phyloP scores from a whole-genome alignment of 1,139 yeast species.

The Candida sojae region DNA sequence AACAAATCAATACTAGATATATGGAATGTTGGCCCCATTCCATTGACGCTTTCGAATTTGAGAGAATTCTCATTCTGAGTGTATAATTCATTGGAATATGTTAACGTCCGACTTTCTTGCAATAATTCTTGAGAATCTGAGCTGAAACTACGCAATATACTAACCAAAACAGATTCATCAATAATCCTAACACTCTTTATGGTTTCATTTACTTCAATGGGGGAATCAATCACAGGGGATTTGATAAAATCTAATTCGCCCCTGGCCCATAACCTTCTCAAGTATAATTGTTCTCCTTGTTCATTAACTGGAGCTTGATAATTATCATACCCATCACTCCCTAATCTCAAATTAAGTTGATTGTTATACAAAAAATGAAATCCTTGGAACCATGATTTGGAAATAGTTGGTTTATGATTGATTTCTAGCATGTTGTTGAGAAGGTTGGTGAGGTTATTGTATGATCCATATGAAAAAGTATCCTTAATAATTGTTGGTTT shows the following conservation, averaged over 20 bases:
- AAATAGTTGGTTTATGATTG: slow-evolving; percentile 1
- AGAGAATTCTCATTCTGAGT: slow-evolving; percentile 4
- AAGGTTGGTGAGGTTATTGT: slow-evolving; percentile 18
- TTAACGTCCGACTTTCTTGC: slow-evolving; percentile 33
- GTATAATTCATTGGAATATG: slow-evolving; percentile 36
- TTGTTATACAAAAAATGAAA: slow-evolving; percentile 66
- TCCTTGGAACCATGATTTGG: slow-evolving; percentile 34
- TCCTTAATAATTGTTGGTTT: slow-evolving; percentile 21
- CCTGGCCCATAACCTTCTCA: slow-evolving; percentile 79
- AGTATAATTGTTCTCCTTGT: slow-evolving; percentile 33
- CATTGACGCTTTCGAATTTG: not conserved
- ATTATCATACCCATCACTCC: slow-evolving; percentile 79
- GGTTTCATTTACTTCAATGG: slow-evolving; percentile 43
- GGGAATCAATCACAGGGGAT: slow-evolving; percentile 8
- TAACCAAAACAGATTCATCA: slow-evolving; percentile 42
- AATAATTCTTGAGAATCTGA: slow-evolving; percentile 16
- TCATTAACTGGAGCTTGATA: slow-evolving; percentile 65
- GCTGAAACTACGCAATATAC: slow-evolving; percentile 40
- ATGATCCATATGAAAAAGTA: slow-evolving; percentile 19
- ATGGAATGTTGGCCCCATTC: not conserved
- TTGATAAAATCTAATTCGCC: slow-evolving; percentile 56
- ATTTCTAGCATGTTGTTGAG: slow-evolving; percentile 18
- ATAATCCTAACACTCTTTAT: slow-evolving; percentile 37
- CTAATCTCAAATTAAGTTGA: slow-evolving; percentile 50
- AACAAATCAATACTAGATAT: slow-evolving; percentile 15